Evolutionary conservation across 805 yeast genomes (phyloP).

Genomic region (Cyberlindnera galapagoensis): DNA sequence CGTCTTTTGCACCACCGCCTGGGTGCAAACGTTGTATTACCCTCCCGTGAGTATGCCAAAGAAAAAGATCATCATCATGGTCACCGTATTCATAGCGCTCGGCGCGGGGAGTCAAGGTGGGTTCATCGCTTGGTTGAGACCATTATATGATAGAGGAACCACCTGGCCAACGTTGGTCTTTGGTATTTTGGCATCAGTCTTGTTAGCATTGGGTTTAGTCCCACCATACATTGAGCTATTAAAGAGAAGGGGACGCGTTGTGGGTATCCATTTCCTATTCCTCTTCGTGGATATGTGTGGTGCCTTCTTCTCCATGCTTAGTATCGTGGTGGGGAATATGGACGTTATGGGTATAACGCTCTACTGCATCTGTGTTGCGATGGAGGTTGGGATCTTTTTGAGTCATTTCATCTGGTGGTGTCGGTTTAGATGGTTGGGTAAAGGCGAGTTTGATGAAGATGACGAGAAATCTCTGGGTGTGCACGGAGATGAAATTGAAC

Average conservation of each 20-base stretch:
- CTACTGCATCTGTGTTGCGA: slow-evolving; percentile 54
- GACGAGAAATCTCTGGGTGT: no score
- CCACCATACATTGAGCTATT: slow-evolving; percentile 87
- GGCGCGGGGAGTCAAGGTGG: slow-evolving; percentile 64
- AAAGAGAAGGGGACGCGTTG: slow-evolving; percentile 76
- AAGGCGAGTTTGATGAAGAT: slow-evolving; percentile 9
- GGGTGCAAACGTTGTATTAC: slow-evolving; percentile 61
- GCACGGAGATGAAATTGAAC: slow-evolving; percentile 5
- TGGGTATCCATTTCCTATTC: slow-evolving; percentile 84
- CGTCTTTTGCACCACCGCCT: slow-evolving; percentile 59
- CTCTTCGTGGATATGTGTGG: slow-evolving; percentile 73
- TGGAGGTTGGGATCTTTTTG: slow-evolving; percentile 65
- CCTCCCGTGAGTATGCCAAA: slow-evolving; percentile 55
- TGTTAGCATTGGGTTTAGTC: slow-evolving; percentile 70
- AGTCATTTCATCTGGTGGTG: slow-evolving; percentile 59
- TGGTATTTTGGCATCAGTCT: slow-evolving; percentile 74
- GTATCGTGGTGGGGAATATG: slow-evolving; percentile 49
- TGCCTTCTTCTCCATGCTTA: slow-evolving; percentile 69
- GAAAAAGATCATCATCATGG: slow-evolving; percentile 31
- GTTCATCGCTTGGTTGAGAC: slow-evolving; percentile 62
- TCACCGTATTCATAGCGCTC: slow-evolving; percentile 32
- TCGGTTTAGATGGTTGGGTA: slow-evolving; percentile 27
- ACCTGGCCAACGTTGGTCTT: slow-evolving; percentile 77
- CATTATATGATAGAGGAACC: slow-evolving; percentile 42
- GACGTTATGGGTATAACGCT: slow-evolving; percentile 68